Base-by-base conservation (phyloP, 208 protist species). In the Trypanosoma lewisi region DNA sequence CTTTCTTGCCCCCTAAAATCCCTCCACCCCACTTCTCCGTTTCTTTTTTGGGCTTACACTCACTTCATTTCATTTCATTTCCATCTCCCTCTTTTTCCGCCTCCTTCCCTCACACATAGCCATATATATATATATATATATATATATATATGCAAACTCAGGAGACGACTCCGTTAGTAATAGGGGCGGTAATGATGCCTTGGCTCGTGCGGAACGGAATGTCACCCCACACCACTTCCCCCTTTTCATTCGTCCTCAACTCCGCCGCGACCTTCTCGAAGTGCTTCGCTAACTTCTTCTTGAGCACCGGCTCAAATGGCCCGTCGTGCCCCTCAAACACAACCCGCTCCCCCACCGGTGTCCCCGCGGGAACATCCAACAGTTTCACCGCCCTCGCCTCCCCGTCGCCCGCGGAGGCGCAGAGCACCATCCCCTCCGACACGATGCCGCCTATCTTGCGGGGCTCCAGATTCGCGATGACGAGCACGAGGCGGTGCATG, bases 371-470 rank as follows among this genome's bases (percentile, higher is more conserved):
- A 16, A 96, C 72, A 37, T 92, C 77, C 14, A 97, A 67, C 58
- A 97, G 71, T 60, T 94, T 85, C 50, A 97, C 87, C 44, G 70
- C 55, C 44, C 78, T 77, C 52, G 69, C 60, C 16, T 77, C 75
- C 4, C 67, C 83, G 37, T 84, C 78, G 19, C 63, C 74, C 19
- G 63, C 70, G 12, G 87, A 96, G 33, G 89, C 91, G 66, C 91
- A 96, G 48, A 98, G 70, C 45, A 98, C 91, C 96, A 98, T 98
- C 53, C 90, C 96, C 39, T 83, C 67, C 21, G 85, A 94, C n/a
- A 77, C 64, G 25, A 97, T 80, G 48, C 94, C 96, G 25, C 63
- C 81, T 63, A 98, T 94, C 75, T 97, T 97, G 37, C 84, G 87
- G 17, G 96, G 92, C 77, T 98, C 94, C 48, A 98, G 75, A 75